These are phyloP conservation scores for Plasmodium inui DNA, from an alignment of 169 alveolate species.

Conservation along the genomic window DNA sequence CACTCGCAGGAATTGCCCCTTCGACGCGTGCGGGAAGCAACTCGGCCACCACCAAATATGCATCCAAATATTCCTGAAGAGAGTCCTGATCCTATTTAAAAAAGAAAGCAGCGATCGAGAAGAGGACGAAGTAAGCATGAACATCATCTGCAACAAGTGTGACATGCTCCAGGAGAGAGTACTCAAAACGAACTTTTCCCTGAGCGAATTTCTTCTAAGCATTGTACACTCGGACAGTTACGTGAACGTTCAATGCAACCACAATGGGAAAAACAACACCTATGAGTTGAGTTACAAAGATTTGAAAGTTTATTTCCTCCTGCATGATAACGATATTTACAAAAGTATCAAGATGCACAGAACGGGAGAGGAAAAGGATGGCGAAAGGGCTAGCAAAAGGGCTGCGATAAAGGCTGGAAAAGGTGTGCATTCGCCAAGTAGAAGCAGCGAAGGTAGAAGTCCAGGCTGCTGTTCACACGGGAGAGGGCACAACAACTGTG, in stretches of 20 bases:
- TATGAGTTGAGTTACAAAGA: conserved; percentile 39
- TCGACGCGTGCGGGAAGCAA: conserved; percentile 38
- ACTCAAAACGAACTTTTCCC: conserved; percentile 16
- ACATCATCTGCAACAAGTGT: conserved; percentile 42
- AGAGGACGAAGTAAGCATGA: conserved; percentile 22
- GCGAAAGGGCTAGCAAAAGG: no score
- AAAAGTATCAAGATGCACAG: neutral
- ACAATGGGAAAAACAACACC: conserved; percentile 32
- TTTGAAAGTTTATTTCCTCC: conserved; percentile 20
- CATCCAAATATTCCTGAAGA: conserved; percentile 45
- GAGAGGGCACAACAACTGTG: neutral
- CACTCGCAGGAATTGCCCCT: conserved; percentile 52
- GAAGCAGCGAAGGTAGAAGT: neutral
- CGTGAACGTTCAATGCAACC: conserved; percentile 27
- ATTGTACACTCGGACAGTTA: conserved; percentile 46
- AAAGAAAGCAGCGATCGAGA: conserved; percentile 15
- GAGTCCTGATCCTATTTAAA: conserved; percentile 27
- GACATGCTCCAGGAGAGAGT: conserved; percentile 9
- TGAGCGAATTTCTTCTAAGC: conserved; percentile 39
- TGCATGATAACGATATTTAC: conserved; percentile 25
- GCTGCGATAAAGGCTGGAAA: no score
- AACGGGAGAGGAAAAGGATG: neutral
- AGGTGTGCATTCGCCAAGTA: neutral
- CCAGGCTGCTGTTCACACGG: neutral
- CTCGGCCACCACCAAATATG: conserved; percentile 61